Evolutionary conservation across 352 stramenopile species (phyloP).

Genomic region (Phytopythium chamaehyphon): DNA sequence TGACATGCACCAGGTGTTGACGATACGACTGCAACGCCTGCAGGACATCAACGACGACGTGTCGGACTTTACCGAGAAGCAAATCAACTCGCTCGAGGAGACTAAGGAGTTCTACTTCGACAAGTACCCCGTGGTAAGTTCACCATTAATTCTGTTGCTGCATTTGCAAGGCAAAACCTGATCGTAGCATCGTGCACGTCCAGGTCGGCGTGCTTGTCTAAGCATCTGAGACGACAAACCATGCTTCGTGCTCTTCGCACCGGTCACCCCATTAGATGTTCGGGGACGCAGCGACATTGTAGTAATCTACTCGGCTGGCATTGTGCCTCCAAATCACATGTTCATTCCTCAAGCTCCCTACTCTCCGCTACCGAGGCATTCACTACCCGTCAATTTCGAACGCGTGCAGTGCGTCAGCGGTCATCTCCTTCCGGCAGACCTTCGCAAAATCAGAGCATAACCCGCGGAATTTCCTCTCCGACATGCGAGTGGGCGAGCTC

Average conservation of each 20-base stretch:
- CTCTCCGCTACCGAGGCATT: slow-evolving; percentile 1
- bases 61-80: slow-evolving; percentile 60
- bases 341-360: not conserved
- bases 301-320: too few species aligned
- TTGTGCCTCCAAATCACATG: too few species aligned
- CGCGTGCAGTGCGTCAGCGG: slow-evolving; percentile 42
- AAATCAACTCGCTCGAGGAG: slow-evolving; percentile 53
- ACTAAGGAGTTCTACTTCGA: slow-evolving; percentile 80
- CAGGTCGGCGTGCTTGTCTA: slow-evolving; percentile 51
- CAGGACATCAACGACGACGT: slow-evolving; percentile 74
- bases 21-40: too few species aligned
- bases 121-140: slow-evolving; percentile 83
- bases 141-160: too few species aligned
- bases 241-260: not conserved
- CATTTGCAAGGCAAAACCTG: too few species aligned
- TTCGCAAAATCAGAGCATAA: slow-evolving; percentile 70
- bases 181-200: not conserved
- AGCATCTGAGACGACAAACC: not conserved
- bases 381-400: slow-evolving; percentile 40
- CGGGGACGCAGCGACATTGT: too few species aligned
- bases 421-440: slow-evolving; percentile 67
- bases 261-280: too few species aligned
- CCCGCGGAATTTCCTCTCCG: slow-evolving; percentile 54
- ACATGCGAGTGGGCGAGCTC: slow-evolving; percentile 42
- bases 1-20: too few species aligned